Percentiles rank a stretch among this genome's conserved stretches.
These are phyloP conservation scores for Rhizopus stolonifer DNA, from an alignment of 371 early-diverging fungal genomes.

Conservation along the genomic window DNA sequence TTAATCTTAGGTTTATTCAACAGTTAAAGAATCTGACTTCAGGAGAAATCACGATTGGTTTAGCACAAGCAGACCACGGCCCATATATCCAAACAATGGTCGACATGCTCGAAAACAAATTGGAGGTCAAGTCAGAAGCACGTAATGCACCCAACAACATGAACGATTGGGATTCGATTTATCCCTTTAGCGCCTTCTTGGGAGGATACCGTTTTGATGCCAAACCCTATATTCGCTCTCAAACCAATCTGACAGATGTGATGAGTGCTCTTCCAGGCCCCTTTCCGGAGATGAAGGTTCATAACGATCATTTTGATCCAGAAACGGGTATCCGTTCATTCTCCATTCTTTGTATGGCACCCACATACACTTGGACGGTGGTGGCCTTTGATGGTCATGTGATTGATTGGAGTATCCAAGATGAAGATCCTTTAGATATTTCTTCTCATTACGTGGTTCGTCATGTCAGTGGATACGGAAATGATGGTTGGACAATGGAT, in stretches of 20 bases:
- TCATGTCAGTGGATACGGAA: conserved; percentile 64
- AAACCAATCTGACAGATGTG: conserved; percentile 8
- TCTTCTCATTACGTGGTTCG: conserved; percentile 60
- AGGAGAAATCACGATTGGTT: conserved; percentile 54
- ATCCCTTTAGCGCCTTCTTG: conserved; percentile 70
- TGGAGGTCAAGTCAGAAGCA: conserved; percentile 35
- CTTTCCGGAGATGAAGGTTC: conserved; percentile 43
- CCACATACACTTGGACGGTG: conserved; percentile 68
- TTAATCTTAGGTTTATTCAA: conserved; percentile 57
- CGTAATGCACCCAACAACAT: conserved; percentile 36
- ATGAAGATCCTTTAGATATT: conserved; percentile 38
- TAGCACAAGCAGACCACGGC: conserved; percentile 68
- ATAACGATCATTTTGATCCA: conserved; percentile 52
- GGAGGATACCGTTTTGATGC: conserved; percentile 63
- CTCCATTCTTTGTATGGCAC: conserved; percentile 53
- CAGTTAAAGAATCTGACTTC: conserved; percentile 67
- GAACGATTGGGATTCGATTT: conserved; percentile 64
- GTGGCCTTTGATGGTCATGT: conserved; percentile 64
- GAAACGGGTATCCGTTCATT: conserved; percentile 52
- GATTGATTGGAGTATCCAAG: conserved; percentile 62
- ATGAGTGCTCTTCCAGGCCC: conserved; percentile 38
- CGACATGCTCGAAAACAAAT: conserved; percentile 38
- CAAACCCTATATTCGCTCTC: conserved; percentile 45
- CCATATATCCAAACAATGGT: conserved; percentile 53
- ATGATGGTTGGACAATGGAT: conserved; percentile 58